Conservation (phyloP, 2,329 filamentous ascomycete genomes). For the Cryphonectria nitschkei region DNA sequence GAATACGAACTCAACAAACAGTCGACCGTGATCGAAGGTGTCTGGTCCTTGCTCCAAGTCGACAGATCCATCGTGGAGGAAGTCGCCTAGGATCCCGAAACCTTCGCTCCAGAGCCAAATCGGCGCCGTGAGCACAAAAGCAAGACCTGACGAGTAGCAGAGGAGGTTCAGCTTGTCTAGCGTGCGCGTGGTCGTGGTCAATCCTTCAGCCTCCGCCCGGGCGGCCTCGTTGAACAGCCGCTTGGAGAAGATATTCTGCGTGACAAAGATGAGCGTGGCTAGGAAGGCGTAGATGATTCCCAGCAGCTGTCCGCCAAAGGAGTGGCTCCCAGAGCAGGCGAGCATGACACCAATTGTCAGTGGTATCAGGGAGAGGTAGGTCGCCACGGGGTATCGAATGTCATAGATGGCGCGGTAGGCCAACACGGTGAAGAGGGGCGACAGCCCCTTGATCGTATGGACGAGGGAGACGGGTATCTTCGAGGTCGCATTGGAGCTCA, state of each 20-base stretch:
- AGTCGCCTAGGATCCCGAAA: constrained; percentile 73
- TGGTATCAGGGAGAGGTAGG: constrained; percentile 87
- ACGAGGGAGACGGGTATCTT: constrained; percentile 96
- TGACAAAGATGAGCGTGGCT: constrained; percentile 93
- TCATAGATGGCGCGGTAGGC: constrained; percentile 90
- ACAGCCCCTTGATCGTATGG: constrained; percentile 97
- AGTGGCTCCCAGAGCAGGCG: constrained; percentile 82
- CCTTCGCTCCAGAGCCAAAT: constrained; percentile 96
- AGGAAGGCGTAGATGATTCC: constrained; percentile 89
- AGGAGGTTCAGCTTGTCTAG: constrained; percentile 95
- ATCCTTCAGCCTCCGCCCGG: constrained; percentile 76
- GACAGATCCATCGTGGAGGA: constrained; percentile 80
- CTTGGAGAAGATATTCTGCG: constrained; percentile 98
- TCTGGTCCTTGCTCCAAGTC: constrained; percentile 62
- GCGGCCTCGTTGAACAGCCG: constrained; percentile 95
- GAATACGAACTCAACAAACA: constrained; percentile 87
- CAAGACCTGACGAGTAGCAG: constrained; percentile 94
- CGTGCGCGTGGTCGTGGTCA: constrained; percentile 69
- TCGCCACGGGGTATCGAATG: constrained; percentile 83
- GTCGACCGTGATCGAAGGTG: constrained; percentile 74
- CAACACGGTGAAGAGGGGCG: constrained; percentile 90
- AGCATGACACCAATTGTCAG: constrained; percentile 94
- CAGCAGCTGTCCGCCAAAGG: constrained; percentile 81
- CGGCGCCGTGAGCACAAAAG: constrained; percentile 83
- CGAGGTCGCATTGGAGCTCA: constrained; percentile 91